Percentiles rank a stretch among this genome's conserved stretches.
Evolutionary conservation across 2,329 filamentous ascomycete genomes (phyloP).

Genomic region (Fusarium subglutinans): DNA sequence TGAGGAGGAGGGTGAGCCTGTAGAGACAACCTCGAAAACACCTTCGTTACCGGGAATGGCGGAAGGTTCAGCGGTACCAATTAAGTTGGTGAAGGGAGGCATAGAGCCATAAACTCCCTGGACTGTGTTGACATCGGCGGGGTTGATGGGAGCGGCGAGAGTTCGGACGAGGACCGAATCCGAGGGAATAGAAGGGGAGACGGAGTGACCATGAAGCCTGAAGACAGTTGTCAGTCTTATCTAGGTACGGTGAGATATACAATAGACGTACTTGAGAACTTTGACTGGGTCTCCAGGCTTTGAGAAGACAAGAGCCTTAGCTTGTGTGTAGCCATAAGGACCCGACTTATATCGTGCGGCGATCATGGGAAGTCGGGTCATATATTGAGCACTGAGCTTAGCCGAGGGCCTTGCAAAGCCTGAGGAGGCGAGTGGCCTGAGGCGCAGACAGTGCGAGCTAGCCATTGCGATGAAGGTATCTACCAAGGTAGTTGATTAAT

Average conservation of each 20-base stretch:
- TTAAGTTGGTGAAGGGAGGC: constrained; percentile 76
- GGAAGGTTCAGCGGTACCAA: constrained; percentile 80
- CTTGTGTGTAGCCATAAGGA: constrained; percentile 83
- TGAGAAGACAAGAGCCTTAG: constrained; percentile 81
- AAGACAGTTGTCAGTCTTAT: background rate
- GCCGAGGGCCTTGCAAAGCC: constrained; percentile 35
- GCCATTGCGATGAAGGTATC: constrained; percentile 30
- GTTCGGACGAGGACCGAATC: constrained; percentile 79
- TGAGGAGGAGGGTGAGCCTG: constrained; percentile 64
- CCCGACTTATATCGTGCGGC: constrained; percentile 63
- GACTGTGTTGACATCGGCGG: constrained; percentile 97
- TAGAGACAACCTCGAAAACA: constrained; percentile 85
- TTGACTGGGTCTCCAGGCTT: constrained; percentile 79
- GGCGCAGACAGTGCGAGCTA: constrained; percentile 34
- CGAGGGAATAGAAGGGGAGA: constrained; percentile 75
- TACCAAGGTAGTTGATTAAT: background rate
- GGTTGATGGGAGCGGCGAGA: constrained; percentile 93
- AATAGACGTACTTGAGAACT: constrained; percentile 65
- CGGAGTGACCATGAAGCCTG: constrained; percentile 78
- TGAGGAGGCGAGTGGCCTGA: constrained; percentile 34
- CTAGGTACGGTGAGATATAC: too few species aligned
- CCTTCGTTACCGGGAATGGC: constrained; percentile 91
- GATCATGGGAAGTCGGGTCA: constrained; percentile 35
- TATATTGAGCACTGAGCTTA: constrained; percentile 22
- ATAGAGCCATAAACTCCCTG: constrained; percentile 95